phyloP scores from a whole-genome alignment of 2,329 filamentous ascomycete genomes.

The Xylaria sp. region DNA sequence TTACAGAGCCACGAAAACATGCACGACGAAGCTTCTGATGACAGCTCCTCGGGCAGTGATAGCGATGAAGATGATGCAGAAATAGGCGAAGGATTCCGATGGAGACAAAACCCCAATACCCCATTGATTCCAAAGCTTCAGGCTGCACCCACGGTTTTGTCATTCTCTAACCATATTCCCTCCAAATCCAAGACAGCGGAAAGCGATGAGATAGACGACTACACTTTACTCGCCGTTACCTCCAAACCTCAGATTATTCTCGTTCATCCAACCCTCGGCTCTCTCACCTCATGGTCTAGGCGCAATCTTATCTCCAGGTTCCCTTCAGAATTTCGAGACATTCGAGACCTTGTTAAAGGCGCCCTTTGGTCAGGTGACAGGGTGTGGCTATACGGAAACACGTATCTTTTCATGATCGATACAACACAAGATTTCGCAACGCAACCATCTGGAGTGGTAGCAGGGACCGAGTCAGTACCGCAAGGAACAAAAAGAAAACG shows the following conservation, averaged over 20 bases:
- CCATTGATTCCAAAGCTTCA: slow-evolving; percentile 76
- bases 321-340: slow-evolving; percentile 77
- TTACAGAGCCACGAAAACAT: slow-evolving; percentile 49
- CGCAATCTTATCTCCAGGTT: slow-evolving; percentile 81
- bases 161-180: slow-evolving; percentile 69
- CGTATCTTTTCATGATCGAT: slow-evolving; percentile 94
- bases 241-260: slow-evolving; percentile 75
- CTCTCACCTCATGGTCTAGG: slow-evolving; percentile 85
- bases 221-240: slow-evolving; percentile 65
- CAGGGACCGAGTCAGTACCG: slow-evolving; percentile 46
- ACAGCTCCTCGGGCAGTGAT: slow-evolving; percentile 53
- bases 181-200: slow-evolving; percentile 45
- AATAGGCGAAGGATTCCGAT: slow-evolving; percentile 66
- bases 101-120: slow-evolving; percentile 79
- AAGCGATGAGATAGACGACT: slow-evolving; percentile 55
- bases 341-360: slow-evolving; percentile 84
- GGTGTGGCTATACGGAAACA: slow-evolving; percentile 87
- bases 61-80: slow-evolving; percentile 58
- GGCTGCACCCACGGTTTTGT: slow-evolving; percentile 72
- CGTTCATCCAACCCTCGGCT: slow-evolving; percentile 81
- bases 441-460: slow-evolving; percentile 43
- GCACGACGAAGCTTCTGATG: slow-evolving; percentile 53
- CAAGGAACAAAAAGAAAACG: slow-evolving; percentile 66
- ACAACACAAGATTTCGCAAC: slow-evolving; percentile 73
- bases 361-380: slow-evolving; percentile 83